Evolutionary conservation across 805 yeast species (phyloP).

Genomic region (Metschnikowia lachancei): DNA sequence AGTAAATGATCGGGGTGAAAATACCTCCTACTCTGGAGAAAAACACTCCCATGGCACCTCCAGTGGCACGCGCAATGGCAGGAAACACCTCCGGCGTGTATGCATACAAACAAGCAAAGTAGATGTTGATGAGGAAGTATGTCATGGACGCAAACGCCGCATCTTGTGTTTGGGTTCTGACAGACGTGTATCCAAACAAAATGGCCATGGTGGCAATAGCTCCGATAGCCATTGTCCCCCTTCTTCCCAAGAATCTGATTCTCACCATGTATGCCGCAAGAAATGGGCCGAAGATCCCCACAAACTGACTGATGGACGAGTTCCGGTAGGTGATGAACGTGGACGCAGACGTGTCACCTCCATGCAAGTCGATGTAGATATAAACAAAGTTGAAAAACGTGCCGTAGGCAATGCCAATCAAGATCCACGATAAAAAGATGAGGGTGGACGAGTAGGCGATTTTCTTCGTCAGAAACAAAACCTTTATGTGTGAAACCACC

Average conservation of each 20-base stretch:
- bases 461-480: constrained; percentile 1
- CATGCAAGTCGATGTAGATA: constrained; percentile 12
- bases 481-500: constrained; percentile 2
- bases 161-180: constrained; percentile 19
- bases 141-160: constrained; percentile 21
- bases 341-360: constrained; percentile 10
- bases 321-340: constrained; percentile 11
- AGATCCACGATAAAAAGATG: constrained; percentile 15
- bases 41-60: constrained; percentile 33
- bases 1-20: constrained; percentile 37
- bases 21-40: constrained; percentile 31
- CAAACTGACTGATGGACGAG: constrained; percentile 10
- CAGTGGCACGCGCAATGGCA: constrained; percentile 35
- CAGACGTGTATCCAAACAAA: constrained; percentile 24
- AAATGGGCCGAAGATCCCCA: constrained; percentile 12
- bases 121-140: constrained; percentile 21
- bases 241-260: constrained; percentile 44
- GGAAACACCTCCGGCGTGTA: constrained; percentile 39
- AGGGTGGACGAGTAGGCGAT: constrained; percentile 37
- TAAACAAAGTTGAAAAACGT: constrained; percentile 14
- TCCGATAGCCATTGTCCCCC: constrained; percentile 49
- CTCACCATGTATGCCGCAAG: constrained; percentile 10
- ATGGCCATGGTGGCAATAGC: constrained; percentile 22
- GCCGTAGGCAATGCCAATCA: constrained; percentile 11
- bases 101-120: constrained; percentile 34